Base-by-base conservation (phyloP, 1,139 yeast species). In the Pichia sp. region DNA sequence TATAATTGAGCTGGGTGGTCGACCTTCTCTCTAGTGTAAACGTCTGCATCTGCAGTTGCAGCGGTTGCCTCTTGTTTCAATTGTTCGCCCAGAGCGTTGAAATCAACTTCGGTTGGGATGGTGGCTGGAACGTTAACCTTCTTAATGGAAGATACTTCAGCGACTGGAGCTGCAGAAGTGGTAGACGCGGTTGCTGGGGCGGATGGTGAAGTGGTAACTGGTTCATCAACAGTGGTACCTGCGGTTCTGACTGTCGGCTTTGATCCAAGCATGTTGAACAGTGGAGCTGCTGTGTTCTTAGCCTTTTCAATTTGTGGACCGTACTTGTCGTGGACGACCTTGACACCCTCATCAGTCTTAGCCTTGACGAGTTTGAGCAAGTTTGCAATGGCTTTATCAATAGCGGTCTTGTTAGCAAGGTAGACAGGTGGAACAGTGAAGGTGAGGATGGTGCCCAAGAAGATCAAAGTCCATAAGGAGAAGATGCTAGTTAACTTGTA, bases 401-500 rank as follows among this genome's bases (percentile, higher is more conserved):
- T 82, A 65, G 83, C 82, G 53, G 69, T 69, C 69, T 86, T 79
- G 72, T 84, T 78, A 49, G 69, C 71, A 49, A 72, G 63, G 67
- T 88, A 91, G 47, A 83, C 54, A 23, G 74, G 74, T 42, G 98
- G 97, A 34, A 74, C 63, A 32, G 93, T 64, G 70, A 91, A 91
- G 16, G 83, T 71, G 24, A 69, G 59, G 36, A 85, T 61, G 38
- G 82, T 74, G 30, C 74, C 60, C 34, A 72, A 53, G 48, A 82
- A 64, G 29, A 76, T 53, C 51, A 88, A 63, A 27, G 81, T 67
- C 72, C 81, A 83, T 42, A 88, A 60, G 18, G 95, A 74, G 58
- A 88, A 67, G 73, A 77, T 69, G 28, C 85, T 77, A 47, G 94
- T 83, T 53, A 88, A 64, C 60, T 77, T 72, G 69, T 77, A 85